Evolutionary conservation across 2,329 filamentous ascomycete genomes (phyloP).

Genomic region (Apiospora rasikravindrae): DNA sequence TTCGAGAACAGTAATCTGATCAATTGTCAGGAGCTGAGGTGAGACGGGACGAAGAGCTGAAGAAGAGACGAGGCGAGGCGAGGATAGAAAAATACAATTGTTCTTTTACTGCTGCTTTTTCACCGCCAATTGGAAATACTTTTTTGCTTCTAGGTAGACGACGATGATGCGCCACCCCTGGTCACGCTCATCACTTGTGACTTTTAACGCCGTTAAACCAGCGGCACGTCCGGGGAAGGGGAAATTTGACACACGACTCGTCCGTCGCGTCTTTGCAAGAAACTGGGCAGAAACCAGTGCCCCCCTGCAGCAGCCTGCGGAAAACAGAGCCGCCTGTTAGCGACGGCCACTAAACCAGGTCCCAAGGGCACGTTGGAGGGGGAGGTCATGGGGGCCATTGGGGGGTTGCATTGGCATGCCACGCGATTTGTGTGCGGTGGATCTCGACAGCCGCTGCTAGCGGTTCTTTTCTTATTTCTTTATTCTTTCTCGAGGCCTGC

Average conservation of each 20-base stretch:
- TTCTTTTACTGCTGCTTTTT: not conserved
- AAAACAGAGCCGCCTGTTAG: not conserved
- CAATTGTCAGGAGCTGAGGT: not conserved
- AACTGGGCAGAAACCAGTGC: not conserved
- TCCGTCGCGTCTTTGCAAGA: not conserved
- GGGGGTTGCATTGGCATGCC: not conserved
- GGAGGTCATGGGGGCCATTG: not conserved
- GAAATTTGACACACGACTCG: not conserved
- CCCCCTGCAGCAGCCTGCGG: not conserved
- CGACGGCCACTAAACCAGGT: slow-evolving; percentile 1
- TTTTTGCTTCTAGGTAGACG: not conserved
- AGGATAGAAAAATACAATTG: not conserved
- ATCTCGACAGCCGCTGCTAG: not conserved
- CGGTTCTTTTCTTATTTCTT: too few relatives aligned
- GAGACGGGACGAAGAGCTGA: not conserved
- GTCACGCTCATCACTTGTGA: not conserved
- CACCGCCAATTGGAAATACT: slow-evolving; percentile 8
- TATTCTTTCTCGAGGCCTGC: not conserved
- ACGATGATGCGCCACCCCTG: not conserved
- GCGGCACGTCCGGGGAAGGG: slow-evolving; percentile 15
- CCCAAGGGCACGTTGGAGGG: not conserved
- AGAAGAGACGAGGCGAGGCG: not conserved
- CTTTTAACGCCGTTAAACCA: not conserved
- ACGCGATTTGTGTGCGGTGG: not conserved
- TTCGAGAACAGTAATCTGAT: not conserved